phyloP scores from a whole-genome alignment of 2,329 filamentous ascomycete species.

The Penicillium sp. region DNA sequence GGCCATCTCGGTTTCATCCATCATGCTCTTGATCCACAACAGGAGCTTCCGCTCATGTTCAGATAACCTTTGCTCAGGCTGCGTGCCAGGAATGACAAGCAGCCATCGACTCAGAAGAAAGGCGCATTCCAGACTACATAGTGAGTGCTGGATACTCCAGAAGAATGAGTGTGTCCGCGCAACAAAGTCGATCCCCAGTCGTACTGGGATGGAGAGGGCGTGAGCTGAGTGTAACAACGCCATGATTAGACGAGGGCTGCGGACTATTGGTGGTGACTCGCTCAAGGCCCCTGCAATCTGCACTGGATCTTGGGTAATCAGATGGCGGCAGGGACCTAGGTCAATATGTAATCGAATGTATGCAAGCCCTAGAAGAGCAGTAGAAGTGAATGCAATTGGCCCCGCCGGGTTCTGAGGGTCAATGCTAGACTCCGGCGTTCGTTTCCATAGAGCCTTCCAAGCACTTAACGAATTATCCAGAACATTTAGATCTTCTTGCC shows the following conservation, averaged over 20 bases:
- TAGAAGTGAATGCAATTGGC: conserved; percentile 54
- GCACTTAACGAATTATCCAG: conserved; percentile 49
- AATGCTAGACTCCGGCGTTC: conserved; percentile 52
- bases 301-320: conserved; percentile 48
- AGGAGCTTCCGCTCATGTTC: conserved; percentile 49
- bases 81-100: conserved; percentile 44
- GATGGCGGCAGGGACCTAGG: conserved; percentile 46
- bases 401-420: conserved; percentile 54
- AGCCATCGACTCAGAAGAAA: conserved; percentile 49
- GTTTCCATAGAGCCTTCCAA: conserved; percentile 55
- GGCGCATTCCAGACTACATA: conserved; percentile 55
- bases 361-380: conserved; percentile 47
- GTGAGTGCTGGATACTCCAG: conserved; percentile 56
- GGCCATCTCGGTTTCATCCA: conserved; percentile 50
- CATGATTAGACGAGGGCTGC: conserved; percentile 49
- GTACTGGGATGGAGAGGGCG: conserved; percentile 54
- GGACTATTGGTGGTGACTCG: conserved; percentile 43
- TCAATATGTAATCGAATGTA: conserved; percentile 51
- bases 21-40: conserved; percentile 50
- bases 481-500: conserved; percentile 44
- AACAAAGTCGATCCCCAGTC: conserved; percentile 54
- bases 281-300: conserved; percentile 48
- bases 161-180: conserved; percentile 54
- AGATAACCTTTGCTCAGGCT: conserved; percentile 43
- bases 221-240: conserved; percentile 55